Evolutionary conservation across 306 rosid genomes (phyloP), one percentile per base, ranked within the genome.

Genomic region (Prunus salicina): DNA sequence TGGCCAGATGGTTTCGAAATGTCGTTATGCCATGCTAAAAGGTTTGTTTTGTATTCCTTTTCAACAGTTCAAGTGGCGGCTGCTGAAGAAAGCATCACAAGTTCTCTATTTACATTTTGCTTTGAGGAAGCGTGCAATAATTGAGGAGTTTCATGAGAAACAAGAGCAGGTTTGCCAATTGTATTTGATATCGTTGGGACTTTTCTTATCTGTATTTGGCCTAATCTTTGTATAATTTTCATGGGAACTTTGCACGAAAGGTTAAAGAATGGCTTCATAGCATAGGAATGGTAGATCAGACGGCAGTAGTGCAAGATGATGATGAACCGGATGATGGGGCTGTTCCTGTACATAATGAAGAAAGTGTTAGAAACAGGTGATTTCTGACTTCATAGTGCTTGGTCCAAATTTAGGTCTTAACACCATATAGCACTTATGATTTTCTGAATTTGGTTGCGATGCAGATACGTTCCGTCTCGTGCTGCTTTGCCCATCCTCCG

Each of bases 261-360:
- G 89, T 90, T 55, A 94, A 86, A 90, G 98, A 94, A 81, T 94
- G 98, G 97, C 97, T 94, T 63, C 97, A 91, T 18, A 90, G 87
- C 84, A 72, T 89, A 71, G 97, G 98, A 76, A 85, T 94, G 66
- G 86, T 66, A n/a, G 97, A 94, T 69, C 97, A 90, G n/a, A 84
- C 86, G 2, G 85, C 88, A 41, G 93, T 89, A 45, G 88, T 82
- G 53, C 96, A 88, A 55, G 94, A 94, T 67, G 94, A 84, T 67
- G 97, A 94, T 66, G 97, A 91, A 34, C 92, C 96, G 76, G 98
- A 91, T 78, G 96, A 88, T 74, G 97, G 86, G 67, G 78, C 91
- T 60, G 85, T 94, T 64, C 90, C 93, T 80, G 72, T 88, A 61
- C 93, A 83, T 77, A 69, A 84, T 27, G 96, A 90, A 75, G 94